A percentile compares a stretch with the other conserved stretches of the same genome.
Evolutionary conservation across 345 rosid species (phyloP).

Genomic region (Zanthoxylum bungeanum): DNA sequence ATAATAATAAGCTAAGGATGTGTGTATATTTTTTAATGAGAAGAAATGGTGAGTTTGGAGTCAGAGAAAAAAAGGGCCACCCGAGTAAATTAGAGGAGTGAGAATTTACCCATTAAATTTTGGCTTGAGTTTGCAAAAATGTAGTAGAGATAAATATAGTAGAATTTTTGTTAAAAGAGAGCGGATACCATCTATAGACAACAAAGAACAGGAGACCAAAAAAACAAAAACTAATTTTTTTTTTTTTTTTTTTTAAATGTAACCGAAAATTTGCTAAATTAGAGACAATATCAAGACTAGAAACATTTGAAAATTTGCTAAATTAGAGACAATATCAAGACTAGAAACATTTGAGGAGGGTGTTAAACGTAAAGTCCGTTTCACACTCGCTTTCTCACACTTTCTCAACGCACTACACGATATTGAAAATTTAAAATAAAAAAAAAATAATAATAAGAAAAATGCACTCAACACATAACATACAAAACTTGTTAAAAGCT

Average conservation of each 20-base stretch:
- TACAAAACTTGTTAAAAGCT: background rate
- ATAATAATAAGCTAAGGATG: background rate
- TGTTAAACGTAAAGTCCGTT: slow-evolving; percentile 43
- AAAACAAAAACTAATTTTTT: slow-evolving; percentile 16
- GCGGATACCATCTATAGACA: background rate
- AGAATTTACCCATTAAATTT: slow-evolving; percentile 17
- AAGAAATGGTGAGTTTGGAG: slow-evolving; percentile 24
- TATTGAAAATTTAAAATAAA: background rate
- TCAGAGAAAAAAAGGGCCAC: slow-evolving; percentile 22
- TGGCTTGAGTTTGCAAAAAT: too few relatives aligned
- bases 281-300: too few relatives aligned
- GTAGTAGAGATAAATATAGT: too few relatives aligned
- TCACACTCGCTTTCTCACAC: slow-evolving; percentile 77
- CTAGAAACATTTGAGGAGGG: slow-evolving; percentile 26
- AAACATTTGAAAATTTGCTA: slow-evolving; percentile 41
- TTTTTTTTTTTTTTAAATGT: background rate
- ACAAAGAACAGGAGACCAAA: background rate
- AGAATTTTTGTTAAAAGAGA: background rate
- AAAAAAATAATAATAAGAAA: background rate
- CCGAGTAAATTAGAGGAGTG: slow-evolving; percentile 32
- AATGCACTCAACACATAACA: background rate
- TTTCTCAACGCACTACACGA: slow-evolving; percentile 56
- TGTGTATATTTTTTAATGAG: slow-evolving; percentile 20
- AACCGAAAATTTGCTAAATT: too few relatives aligned
- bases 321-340: slow-evolving; percentile 28